Conservation (phyloP, 768 basidiomycete species). For the Multifurca ochricompacta region DNA sequence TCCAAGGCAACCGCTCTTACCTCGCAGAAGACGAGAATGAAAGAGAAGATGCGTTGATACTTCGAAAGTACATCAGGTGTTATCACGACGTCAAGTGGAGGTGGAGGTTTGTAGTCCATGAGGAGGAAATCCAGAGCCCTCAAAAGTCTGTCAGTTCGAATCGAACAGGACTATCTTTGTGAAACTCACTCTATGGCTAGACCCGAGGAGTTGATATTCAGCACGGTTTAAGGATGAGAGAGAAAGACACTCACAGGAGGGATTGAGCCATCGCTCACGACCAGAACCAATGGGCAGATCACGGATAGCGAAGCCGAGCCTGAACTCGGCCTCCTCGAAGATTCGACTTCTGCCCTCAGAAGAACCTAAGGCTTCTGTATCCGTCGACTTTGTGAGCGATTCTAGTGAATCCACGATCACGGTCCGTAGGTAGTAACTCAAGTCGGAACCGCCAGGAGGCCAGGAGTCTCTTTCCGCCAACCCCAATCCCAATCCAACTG, state of each 20-base stretch:
- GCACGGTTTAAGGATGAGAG: not conserved
- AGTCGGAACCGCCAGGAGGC: conserved; percentile 82
- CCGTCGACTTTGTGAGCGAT: conserved; percentile 12
- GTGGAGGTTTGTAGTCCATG: conserved; percentile 84
- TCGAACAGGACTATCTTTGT: not conserved
- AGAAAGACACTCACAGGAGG: conserved; percentile 52
- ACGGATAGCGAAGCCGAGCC: conserved; percentile 78
- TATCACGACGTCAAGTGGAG: conserved; percentile 66
- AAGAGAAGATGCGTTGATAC: conserved; percentile 77
- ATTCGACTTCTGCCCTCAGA: conserved; percentile 19
- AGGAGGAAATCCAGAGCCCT: conserved; percentile 87
- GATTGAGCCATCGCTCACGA: conserved; percentile 73
- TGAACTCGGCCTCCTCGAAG: conserved; percentile 58
- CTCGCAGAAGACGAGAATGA: conserved; percentile 75
- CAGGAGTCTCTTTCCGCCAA: conserved; percentile 70
- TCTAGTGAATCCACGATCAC: conserved; percentile 81
- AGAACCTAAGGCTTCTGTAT: not conserved
- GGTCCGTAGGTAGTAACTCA: conserved; percentile 75
- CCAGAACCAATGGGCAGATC: conserved; percentile 59
- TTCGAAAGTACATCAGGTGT: conserved; percentile 67
- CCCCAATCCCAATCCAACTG: conserved; percentile 64
- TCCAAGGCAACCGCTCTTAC: conserved; percentile 31
- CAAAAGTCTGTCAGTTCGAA: conserved; percentile 12
- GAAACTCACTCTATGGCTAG: conserved; percentile 31
- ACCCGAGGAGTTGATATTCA: not conserved